Conservation (phyloP, 2,329 filamentous ascomycete genomes). For the Tolypocladium sp. region DNA sequence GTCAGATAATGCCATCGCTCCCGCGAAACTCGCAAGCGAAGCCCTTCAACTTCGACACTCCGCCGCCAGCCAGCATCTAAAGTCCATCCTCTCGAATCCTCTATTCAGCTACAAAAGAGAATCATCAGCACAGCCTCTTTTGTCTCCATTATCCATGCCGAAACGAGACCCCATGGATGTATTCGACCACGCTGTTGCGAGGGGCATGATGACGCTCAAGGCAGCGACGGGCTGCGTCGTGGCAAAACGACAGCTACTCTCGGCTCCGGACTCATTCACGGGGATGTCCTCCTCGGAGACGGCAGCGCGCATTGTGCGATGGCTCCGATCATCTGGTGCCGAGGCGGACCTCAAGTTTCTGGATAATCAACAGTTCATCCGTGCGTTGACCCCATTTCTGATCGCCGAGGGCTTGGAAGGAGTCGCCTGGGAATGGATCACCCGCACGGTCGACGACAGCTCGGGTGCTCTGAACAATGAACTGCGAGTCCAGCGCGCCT, state of each 20-base stretch:
- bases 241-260: slow-evolving; percentile 34
- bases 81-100: slow-evolving; percentile 47
- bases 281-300: slow-evolving; percentile 33
- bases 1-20: slow-evolving; percentile 13
- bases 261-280: slow-evolving; percentile 8
- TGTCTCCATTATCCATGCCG: slow-evolving; percentile 5
- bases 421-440: slow-evolving; percentile 44
- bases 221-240: slow-evolving; percentile 45
- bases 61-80: slow-evolving; percentile 37
- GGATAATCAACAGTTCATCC: slow-evolving; percentile 25
- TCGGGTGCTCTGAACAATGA: slow-evolving; percentile 10
- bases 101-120: slow-evolving; percentile 34
- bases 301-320: slow-evolving; percentile 38
- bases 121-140: slow-evolving; percentile 8
- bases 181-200: slow-evolving; percentile 46
- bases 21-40: slow-evolving; percentile 9
- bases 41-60: slow-evolving; percentile 23
- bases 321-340: slow-evolving; percentile 42
- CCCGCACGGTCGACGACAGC: slow-evolving; percentile 24
- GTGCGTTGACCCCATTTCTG: slow-evolving; percentile 37
- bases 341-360: slow-evolving; percentile 39
- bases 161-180: slow-evolving; percentile 40
- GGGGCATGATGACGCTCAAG: slow-evolving; percentile 45
- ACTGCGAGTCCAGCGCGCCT: slow-evolving; percentile 16
- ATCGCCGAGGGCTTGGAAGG: slow-evolving; percentile 42